Evolutionary conservation across 2,329 filamentous ascomycete species (phyloP).

Genomic region (Blastomyces silverae): DNA sequence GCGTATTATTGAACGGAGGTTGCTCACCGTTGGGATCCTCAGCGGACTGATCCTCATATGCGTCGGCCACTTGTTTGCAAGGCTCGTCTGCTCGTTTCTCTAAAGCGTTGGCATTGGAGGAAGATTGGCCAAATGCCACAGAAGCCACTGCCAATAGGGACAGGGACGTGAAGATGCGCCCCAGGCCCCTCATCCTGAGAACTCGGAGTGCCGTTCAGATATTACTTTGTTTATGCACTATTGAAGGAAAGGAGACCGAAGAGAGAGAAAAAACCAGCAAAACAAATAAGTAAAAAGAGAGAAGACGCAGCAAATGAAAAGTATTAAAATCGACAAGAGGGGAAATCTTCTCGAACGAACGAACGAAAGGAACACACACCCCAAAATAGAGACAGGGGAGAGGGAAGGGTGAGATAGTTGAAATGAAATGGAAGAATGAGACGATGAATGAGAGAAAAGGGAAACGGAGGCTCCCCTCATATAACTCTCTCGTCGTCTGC

Average conservation of each 20-base stretch:
- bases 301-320: not conserved
- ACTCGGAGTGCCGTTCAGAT: too few relatives aligned
- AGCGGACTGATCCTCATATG: not conserved
- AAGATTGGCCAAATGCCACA: not conserved
- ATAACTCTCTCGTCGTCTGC: not conserved
- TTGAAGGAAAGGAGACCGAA: not conserved
- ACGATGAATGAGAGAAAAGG: not conserved
- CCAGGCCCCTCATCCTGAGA: conserved; percentile 5
- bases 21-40: not conserved
- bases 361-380: not conserved
- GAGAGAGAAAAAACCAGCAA: not conserved
- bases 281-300: not conserved
- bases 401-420: not conserved
- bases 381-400: not conserved
- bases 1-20: not conserved
- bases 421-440: not conserved
- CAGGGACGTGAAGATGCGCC: conserved; percentile 7
- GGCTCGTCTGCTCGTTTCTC: conserved; percentile 7
- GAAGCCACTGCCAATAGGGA: conserved; percentile 7
- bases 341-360: not conserved
- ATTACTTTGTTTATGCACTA: not conserved
- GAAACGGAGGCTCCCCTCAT: not conserved
- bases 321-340: not conserved
- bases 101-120: not conserved
- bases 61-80: conserved; percentile 10